Evolutionary conservation across 78 protist species (phyloP).

Genomic region (Andalucia godoyi): DNA sequence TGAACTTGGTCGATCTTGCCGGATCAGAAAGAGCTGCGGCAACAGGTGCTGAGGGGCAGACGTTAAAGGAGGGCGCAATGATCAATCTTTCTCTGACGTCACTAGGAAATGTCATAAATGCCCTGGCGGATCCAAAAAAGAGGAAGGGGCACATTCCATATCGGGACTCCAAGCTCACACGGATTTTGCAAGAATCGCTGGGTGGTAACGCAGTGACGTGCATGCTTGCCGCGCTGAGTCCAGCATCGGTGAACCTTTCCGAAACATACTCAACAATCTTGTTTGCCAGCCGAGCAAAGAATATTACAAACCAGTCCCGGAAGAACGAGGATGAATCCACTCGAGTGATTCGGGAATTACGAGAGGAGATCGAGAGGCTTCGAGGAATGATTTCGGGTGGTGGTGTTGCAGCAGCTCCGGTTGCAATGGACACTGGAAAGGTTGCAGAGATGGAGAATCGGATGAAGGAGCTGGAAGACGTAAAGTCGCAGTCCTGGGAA

Average conservation of each 20-base stretch:
- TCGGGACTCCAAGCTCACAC: constrained; percentile 44
- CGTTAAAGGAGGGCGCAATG: constrained; percentile 60
- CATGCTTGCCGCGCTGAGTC: neutral
- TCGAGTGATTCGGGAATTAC: neutral
- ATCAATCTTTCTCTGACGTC: constrained; percentile 73
- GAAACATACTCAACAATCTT: too few relatives aligned
- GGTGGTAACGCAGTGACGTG: constrained; percentile 27
- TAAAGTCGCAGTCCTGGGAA: constrained; percentile 2
- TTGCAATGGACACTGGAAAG: neutral
- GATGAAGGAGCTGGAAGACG: constrained; percentile 1
- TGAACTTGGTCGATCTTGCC: constrained; percentile 26
- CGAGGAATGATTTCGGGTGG: neutral
- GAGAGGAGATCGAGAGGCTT: neutral
- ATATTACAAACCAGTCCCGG: neutral
- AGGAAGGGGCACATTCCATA: constrained; percentile 36
- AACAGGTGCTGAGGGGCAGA: neutral
- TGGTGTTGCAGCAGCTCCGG: too few relatives aligned
- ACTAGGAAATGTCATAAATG: constrained; percentile 75
- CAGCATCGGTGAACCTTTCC: too few relatives aligned
- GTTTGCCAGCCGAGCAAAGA: neutral
- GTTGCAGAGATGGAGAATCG: neutral
- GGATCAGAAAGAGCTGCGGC: constrained; percentile 6
- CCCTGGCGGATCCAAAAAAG: constrained; percentile 41
- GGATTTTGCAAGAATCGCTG: constrained; percentile 34
- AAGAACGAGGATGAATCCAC: neutral